phyloP scores from a whole-genome alignment of 1,284 basidiomycete species.

The Tausonia pullulans region DNA sequence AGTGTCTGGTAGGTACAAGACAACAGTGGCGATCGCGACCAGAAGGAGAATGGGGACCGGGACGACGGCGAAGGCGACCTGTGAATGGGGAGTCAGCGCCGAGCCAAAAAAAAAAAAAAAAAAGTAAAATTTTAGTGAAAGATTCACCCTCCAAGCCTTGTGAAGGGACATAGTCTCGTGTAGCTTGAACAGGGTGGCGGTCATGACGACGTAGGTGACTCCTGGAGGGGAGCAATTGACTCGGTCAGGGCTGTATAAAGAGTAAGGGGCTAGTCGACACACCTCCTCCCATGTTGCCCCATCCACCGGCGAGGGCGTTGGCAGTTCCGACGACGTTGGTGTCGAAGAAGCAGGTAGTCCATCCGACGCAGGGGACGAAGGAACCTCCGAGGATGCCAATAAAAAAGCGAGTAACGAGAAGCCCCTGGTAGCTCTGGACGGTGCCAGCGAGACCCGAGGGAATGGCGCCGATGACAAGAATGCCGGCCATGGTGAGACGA shows the following conservation, averaged over 20 bases:
- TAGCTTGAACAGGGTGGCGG: conserved; percentile 44
- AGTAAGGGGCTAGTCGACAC: conserved; percentile 2
- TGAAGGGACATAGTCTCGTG: conserved; percentile 38
- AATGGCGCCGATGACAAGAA: conserved; percentile 51
- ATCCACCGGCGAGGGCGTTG: conserved; percentile 45
- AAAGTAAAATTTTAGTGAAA: too few species aligned
- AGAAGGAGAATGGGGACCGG: conserved; percentile 48
- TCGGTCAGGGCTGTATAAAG: conserved; percentile 16
- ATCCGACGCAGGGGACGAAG: conserved; percentile 46
- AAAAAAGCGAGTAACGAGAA: conserved; percentile 46
- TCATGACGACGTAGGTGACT: conserved; percentile 51
- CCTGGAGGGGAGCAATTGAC: conserved; percentile 20
- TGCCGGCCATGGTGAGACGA: conserved; percentile 48
- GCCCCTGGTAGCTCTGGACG: conserved; percentile 36
- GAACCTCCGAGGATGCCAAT: conserved; percentile 49
- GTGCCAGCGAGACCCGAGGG: conserved; percentile 53
- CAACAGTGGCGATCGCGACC: conserved; percentile 39
- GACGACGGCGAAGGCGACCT: conserved; percentile 41
- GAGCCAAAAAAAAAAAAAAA: too few species aligned
- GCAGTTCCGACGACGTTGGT: conserved; percentile 52
- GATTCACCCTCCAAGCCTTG: conserved; percentile 28
- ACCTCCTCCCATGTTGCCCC: conserved; percentile 42
- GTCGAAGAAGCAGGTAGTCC: conserved; percentile 61
- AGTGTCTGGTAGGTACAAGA: conserved; percentile 28
- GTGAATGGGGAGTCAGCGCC: too few species aligned